Percentiles rank a stretch among this genome's conserved stretches.
Conservation (phyloP, 1,284 basidiomycete genomes). For the Marasmius tenuissimus region DNA sequence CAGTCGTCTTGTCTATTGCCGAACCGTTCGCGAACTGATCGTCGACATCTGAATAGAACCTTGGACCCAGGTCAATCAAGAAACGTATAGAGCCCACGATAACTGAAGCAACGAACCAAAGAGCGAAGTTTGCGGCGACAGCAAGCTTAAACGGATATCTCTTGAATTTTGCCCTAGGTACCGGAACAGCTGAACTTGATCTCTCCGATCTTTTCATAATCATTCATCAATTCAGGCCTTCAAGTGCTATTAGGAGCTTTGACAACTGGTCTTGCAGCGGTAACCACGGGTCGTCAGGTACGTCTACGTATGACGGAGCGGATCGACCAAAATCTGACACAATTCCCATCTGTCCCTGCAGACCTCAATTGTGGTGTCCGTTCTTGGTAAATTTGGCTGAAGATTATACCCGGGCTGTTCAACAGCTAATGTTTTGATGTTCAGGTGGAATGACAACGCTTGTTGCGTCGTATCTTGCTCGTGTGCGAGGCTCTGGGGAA, state of each 20-base stretch:
- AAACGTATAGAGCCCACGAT: constrained; percentile 48
- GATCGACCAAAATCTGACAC: neutral
- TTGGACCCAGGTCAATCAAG: constrained; percentile 33
- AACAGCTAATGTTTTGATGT: constrained; percentile 26
- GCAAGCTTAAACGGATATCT: constrained; percentile 42
- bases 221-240: constrained; percentile 29
- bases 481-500: constrained; percentile 63
- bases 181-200: neutral
- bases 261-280: constrained; percentile 65
- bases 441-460: constrained; percentile 61
- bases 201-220: neutral
- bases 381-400: constrained; percentile 31
- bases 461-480: constrained; percentile 69
- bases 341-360: constrained; percentile 15
- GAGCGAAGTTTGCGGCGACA: constrained; percentile 39
- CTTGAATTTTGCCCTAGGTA: constrained; percentile 54
- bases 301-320: constrained; percentile 16
- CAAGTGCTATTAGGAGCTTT: constrained; percentile 67
- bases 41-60: neutral
- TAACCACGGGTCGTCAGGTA: constrained; percentile 37
- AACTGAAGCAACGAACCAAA: constrained; percentile 36
- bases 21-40: too few relatives aligned
- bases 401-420: neutral
- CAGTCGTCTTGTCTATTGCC: too few relatives aligned
- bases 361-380: constrained; percentile 36